Conservation (phyloP, 805 yeast genomes). For the Starmerella asiatica region DNA sequence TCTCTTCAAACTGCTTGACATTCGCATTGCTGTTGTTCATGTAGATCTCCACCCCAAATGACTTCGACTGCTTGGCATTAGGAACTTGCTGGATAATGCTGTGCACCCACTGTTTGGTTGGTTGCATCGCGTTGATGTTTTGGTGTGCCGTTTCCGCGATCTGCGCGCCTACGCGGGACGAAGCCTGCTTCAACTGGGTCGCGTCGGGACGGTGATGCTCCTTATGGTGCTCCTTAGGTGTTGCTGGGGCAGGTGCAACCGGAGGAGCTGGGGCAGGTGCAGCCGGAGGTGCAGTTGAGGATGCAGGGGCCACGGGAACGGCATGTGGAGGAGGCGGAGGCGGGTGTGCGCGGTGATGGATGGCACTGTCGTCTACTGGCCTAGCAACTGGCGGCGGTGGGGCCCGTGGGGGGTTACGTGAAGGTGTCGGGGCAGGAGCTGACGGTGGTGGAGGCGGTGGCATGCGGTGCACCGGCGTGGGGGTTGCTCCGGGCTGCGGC, state of each 20-base stretch:
- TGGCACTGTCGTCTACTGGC: too few species aligned
- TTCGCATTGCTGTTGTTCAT: constrained; percentile 38
- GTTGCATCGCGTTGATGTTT: not conserved
- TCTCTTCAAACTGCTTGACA: constrained; percentile 43
- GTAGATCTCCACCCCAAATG: constrained; percentile 55
- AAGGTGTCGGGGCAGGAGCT: too few species aligned
- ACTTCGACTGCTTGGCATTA: not conserved
- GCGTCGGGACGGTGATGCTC: constrained; percentile 28
- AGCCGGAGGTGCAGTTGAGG: constrained; percentile 7
- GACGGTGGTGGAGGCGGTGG: constrained; percentile 4
- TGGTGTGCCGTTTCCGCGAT: constrained; percentile 33
- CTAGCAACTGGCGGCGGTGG: constrained; percentile 8
- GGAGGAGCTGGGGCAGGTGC: constrained; percentile 7
- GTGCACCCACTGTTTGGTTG: constrained; percentile 1
- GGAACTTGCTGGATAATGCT: constrained; percentile 2
- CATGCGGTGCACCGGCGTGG: constrained; percentile 1
- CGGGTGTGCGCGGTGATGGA: not conserved
- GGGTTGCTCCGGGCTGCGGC: constrained; percentile 7
- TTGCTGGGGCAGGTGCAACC: constrained; percentile 5
- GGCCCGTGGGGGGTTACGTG: constrained; percentile 7
- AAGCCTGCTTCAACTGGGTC: constrained; percentile 37
- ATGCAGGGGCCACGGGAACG: constrained; percentile 3
- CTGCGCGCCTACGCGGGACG: constrained; percentile 39
- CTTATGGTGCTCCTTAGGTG: constrained; percentile 5
- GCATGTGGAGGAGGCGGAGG: constrained; percentile 1